phyloP scores from a whole-genome alignment of 345 rosid genomes.

The Passiflora organensis region DNA sequence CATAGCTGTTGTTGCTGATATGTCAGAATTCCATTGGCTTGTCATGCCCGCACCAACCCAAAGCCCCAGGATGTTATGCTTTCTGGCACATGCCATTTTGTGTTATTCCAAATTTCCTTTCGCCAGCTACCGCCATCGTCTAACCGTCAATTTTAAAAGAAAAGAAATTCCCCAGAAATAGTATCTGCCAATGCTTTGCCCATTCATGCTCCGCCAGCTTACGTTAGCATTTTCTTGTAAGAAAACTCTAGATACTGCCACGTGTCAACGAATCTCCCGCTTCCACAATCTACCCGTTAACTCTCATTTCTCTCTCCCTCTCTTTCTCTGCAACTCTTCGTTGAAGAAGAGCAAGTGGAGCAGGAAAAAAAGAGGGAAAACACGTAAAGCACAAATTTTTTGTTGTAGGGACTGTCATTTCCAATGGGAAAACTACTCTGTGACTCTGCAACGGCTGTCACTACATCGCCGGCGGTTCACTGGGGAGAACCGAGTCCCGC shows the following conservation, averaged over 20 bases:
- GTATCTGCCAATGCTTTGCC: no score
- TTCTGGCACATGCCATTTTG: no score
- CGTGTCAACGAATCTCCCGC: conserved; percentile 71
- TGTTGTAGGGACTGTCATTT: not conserved
- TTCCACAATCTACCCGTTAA: conserved; percentile 63
- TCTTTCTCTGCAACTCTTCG: conserved; percentile 13
- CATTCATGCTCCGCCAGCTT: conserved; percentile 30
- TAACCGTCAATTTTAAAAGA: no score
- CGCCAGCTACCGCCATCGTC: no score
- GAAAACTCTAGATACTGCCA: conserved; percentile 26
- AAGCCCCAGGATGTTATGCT: no score
- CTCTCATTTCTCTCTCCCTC: conserved; percentile 22
- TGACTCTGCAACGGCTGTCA: conserved; percentile 62
- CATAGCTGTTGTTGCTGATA: no score
- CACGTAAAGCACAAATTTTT: not conserved
- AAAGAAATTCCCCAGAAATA: no score
- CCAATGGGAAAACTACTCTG: conserved; percentile 80
- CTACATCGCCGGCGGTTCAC: conserved; percentile 52
- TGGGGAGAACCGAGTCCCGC: conserved; percentile 51
- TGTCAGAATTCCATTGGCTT: no score
- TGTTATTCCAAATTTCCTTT: no score
- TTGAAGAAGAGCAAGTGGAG: conserved; percentile 8
- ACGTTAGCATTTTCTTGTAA: conserved; percentile 18
- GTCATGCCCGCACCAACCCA: no score
- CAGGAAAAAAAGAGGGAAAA: not conserved